Base-by-base conservation (phyloP, 805 yeast species). In the Metschnikowia rubicola region DNA sequence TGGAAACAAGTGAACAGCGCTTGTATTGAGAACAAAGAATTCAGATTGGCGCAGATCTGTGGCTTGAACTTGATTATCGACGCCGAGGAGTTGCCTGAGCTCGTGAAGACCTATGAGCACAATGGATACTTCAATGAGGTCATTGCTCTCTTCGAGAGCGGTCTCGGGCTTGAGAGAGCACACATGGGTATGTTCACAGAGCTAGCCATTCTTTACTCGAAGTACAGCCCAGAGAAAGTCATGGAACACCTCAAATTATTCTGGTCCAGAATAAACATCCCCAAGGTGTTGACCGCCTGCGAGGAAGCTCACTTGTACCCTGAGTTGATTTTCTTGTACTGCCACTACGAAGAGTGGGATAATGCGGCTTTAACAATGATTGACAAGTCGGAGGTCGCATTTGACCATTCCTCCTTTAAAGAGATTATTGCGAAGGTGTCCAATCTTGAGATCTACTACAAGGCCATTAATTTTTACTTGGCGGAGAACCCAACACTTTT, bases 141-240 rank as follows among this genome's bases (percentile, higher is more conserved):
- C 55, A 88, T 92, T 54, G 81, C 97, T 13, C 79, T 94, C 61
- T 89, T 94, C 61, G 99, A 94, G 70, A 92, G 90, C 60, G 98
- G 98, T 55, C 78, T 94, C 50, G 95, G 96, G 36, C 78, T 94
- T 58, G 99, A 94, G 75, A 87, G 99, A 67, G 99, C 99, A 34
- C 99, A 94, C 66, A 94, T 94, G 99, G 99, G 98, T 59, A 92
- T 94, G 97, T 94, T 94, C 67, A 94, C 99, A 10, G 97, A 91
- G 70, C 78, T 94, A 59, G 96, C 98, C 19, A 78, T 88, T 40
- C 75, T 94, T 58, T 94, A 92, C 73, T 80, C 95, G 55, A 92
- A 91, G 67, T 94, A 91, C 71, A 80, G 82, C 52, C 96, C 97
- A 29, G 87, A 83, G 43, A 86, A 83, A 70, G 87, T 95, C 46